These are phyloP conservation scores for Geotrichum reessii DNA, from an alignment of 1,139 yeast genomes.

Conservation along the genomic window DNA sequence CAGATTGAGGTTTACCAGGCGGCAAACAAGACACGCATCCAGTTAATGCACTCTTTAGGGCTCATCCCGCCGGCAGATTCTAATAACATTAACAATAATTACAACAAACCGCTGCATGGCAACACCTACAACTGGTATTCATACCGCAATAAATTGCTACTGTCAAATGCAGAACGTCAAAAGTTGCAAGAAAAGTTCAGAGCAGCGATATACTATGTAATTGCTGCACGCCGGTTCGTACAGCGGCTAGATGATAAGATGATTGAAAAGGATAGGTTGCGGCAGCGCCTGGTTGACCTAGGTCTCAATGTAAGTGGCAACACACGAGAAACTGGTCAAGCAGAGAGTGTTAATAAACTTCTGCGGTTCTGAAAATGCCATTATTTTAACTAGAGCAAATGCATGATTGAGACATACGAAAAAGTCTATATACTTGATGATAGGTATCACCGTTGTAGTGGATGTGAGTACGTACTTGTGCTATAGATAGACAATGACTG, in stretches of 20 bases:
- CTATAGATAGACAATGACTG: neutral
- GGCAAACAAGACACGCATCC: conserved; percentile 8
- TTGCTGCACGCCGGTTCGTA: conserved; percentile 10
- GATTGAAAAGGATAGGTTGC: conserved; percentile 6
- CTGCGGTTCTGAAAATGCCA: neutral
- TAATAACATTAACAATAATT: neutral
- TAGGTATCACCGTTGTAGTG: neutral
- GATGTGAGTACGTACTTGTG: neutral
- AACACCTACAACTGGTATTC: neutral
- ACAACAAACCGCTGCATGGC: neutral
- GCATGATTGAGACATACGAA: neutral
- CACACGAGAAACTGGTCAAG: neutral
- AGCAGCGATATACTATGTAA: conserved; percentile 7
- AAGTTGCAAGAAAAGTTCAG: conserved; percentile 1
- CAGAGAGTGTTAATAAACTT: neutral
- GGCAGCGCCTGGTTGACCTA: conserved; percentile 6
- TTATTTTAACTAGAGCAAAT: neutral
- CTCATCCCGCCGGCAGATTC: conserved; percentile 1
- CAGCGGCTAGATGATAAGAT: conserved; percentile 4
- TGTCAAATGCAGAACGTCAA: neutral
- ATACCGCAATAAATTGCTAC: neutral
- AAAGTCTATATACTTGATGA: neutral
- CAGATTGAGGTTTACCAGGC: conserved; percentile 11
- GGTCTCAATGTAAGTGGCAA: neutral
- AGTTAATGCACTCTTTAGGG: conserved; percentile 10